Base-by-base conservation (phyloP, 1,139 yeast genomes). In the Pichia sp. region DNA sequence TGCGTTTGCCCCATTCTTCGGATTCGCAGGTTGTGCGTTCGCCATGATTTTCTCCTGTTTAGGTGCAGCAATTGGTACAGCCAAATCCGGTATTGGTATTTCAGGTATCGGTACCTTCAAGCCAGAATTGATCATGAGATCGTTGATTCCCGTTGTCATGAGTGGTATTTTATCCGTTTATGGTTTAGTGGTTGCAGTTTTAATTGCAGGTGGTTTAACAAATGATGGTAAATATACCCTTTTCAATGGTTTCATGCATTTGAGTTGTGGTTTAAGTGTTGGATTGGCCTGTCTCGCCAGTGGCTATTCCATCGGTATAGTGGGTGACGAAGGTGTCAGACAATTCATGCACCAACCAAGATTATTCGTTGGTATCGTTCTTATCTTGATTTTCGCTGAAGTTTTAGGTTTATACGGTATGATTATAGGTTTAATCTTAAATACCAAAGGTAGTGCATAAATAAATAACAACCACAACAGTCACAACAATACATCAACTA, bases 31-130 rank as follows among this genome's bases (percentile, higher is more conserved):
- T 45, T 90, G 97, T 71, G 89, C 95, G 7, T 83, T 89, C 45
- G 96, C 97, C 47, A 87, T 89, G 86, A 78, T 88, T 34, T 75
- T 91, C 54, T 85, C 95, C 42, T 86, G 95, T 66, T 83, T 91
- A 22, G 99, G 99, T 52, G 99, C 99, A 24, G 97, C 98, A 53
- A 85, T 90, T 58, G 99, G 99, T 47, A 93, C 99, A 14, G 98
- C 98, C 56, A 94, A 94, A 71, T 88, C 96, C 39, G 99, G 99
- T 52, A 86, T 94, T 58, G 99, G 99, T 76, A 94, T 93, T 68
- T 71, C 93, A 27, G 94, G 94, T 76, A 84, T 85, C 53, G 93
- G 93, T 73, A 83, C 91, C 34, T 85, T 84, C 65, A 84, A 83
- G 63, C 94, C 94, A 20, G 93, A 85, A 62, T 71, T 85, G 58